Evolutionary conservation across 768 basidiomycete species (phyloP), one percentile per base, ranked within the genome.

Genomic region (Solioccasus polychromus): DNA sequence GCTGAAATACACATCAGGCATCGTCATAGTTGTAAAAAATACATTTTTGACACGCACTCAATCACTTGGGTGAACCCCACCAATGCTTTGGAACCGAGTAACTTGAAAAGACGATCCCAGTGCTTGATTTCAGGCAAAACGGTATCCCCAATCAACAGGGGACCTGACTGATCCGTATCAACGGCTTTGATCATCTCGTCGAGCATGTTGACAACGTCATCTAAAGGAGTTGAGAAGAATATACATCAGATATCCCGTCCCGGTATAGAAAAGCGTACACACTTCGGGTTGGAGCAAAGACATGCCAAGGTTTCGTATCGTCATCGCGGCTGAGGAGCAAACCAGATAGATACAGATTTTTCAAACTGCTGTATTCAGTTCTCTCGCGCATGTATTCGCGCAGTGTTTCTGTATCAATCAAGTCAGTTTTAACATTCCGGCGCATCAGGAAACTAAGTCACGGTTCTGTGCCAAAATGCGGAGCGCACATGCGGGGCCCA

Each of bases 401-500:
- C 20, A 50, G 36, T 11, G 18, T 24, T 32, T 37, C 49, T 50
- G 14, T 26, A 4, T 20, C 18, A 26, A 39, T 9, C 11, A 34
- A 4, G 15, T 20, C 15, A 39, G 23, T 26, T 34, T 19, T 8
- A 26, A n/a, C 4, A 12, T 11, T 8, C 7, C 17, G 9, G 22
- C 7, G 9, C 19, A 15, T 3, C 9, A 11, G 35, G 6, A 22
- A n/a, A 37, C 26, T n/a, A n/a, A 42, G 44, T 39, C 32, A 22
- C 50, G 19, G 14, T 45, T 34, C 19, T 35, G 39, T 24, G 36
- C 45, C 11, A 51, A 36, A 6, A 38, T 30, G 23, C 40, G 50
- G 12, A 51, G 37, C 8, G 44, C 44, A 24, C 50, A 45, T 23
- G 36, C 44, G 2, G 40, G 49, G 17, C 49, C 49, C 34, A 51